phyloP scores from a whole-genome alignment of 2,329 filamentous ascomycete species.

The Colletotrichum ledebouriae region DNA sequence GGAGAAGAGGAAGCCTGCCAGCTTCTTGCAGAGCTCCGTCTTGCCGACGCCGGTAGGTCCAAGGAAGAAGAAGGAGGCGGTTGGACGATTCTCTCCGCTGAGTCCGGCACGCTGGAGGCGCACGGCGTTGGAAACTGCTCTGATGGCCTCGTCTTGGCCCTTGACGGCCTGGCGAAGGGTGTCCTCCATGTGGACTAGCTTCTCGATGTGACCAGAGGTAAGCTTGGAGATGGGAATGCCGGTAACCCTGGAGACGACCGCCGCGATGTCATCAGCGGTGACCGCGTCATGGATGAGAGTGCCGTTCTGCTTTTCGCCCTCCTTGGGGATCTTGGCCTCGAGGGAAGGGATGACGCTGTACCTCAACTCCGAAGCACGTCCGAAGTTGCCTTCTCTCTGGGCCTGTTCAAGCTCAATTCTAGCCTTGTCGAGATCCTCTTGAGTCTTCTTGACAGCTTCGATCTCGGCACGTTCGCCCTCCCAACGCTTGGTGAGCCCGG shows the following conservation, averaged over 20 bases:
- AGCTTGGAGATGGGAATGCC: conserved; percentile 94
- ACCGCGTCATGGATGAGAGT: conserved; percentile 92
- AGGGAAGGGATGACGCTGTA: conserved; percentile 89
- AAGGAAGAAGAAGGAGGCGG: conserved; percentile 97
- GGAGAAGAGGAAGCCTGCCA: conserved; percentile 92
- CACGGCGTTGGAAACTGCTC: conserved; percentile 91
- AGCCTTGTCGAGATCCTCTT: conserved; percentile 89
- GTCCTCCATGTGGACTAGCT: conserved; percentile 96
- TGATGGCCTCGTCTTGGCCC: conserved; percentile 94
- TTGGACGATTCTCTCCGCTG: conserved; percentile 89
- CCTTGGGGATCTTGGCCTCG: conserved; percentile 83
- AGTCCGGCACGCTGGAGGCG: conserved; percentile 93
- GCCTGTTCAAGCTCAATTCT: conserved; percentile 88
- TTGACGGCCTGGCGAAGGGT: conserved; percentile 85
- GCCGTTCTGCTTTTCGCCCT: conserved; percentile 67
- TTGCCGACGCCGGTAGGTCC: conserved; percentile 97
- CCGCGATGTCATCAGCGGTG: conserved; percentile 94
- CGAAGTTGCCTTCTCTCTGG: conserved; percentile 90
- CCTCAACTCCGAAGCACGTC: conserved; percentile 87
- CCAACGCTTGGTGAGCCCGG: conserved; percentile 85
- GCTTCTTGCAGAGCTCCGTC: conserved; percentile 96
- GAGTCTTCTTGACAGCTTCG: conserved; percentile 86
- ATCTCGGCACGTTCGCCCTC: conserved; percentile 90
- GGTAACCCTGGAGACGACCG: conserved; percentile 90
- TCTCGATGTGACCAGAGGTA: conserved; percentile 93